Percentiles rank a stretch among this genome's conserved stretches.
These are phyloP conservation scores for Ophiocordyceps camponoti-floridani DNA, from an alignment of 2,329 filamentous ascomycete species.

Conservation along the genomic window DNA sequence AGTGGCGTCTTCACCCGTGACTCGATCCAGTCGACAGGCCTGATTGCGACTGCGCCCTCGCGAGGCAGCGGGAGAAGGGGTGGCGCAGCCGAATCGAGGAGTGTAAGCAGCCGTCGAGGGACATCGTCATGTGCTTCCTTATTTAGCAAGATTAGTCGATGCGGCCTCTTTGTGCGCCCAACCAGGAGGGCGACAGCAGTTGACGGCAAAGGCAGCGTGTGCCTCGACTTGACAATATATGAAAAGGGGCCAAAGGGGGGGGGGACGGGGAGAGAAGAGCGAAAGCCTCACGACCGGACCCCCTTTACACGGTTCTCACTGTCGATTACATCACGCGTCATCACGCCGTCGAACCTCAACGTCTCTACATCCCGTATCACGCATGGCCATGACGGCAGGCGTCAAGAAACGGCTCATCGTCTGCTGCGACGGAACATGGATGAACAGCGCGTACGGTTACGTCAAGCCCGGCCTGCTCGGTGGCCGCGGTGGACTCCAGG, in stretches of 20 bases:
- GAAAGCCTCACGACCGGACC: too few species aligned
- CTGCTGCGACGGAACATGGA: slow-evolving; percentile 37
- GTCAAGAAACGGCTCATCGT: slow-evolving; percentile 27
- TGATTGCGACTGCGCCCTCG: neutral
- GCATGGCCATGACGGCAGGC: neutral
- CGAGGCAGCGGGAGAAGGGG: neutral
- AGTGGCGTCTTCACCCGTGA: neutral
- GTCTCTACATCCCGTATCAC: neutral
- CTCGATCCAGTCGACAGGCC: neutral
- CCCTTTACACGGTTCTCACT: too few species aligned
- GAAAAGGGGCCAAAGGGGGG: neutral
- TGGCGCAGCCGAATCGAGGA: neutral
- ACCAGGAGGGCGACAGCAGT: neutral
- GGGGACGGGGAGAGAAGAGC: too few species aligned
- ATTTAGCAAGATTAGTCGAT: neutral
- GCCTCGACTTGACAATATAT: neutral
- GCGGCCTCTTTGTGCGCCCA: neutral
- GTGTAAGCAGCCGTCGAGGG: neutral
- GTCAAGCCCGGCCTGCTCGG: slow-evolving; percentile 19
- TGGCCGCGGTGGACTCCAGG: slow-evolving; percentile 22
- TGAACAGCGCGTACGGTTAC: slow-evolving; percentile 32
- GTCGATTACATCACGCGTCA: neutral
- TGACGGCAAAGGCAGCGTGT: neutral
- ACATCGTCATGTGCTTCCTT: neutral
- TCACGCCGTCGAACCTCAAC: neutral